Base-by-base conservation (phyloP, 306 rosid species). In the Morella rubra region DNA sequence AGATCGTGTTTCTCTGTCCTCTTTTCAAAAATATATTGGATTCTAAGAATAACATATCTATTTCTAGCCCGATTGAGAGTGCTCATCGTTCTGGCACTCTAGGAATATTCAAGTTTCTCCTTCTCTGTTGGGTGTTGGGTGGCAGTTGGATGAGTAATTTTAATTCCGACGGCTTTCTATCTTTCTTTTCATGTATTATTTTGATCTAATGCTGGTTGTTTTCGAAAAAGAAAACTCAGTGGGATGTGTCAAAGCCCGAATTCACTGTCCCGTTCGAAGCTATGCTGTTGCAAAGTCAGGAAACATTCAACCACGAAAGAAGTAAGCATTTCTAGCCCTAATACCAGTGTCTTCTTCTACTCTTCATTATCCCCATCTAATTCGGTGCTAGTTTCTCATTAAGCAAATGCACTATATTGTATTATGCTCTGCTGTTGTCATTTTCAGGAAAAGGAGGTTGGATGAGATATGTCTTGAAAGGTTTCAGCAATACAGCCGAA, bases 401-500 rank as follows among this genome's bases (percentile, higher is more conserved):
- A 32, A 32, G 37, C 37, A 32, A 32, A 32, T 32, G 37, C 37
- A 32, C 44, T 70, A 32, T 55, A 4, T 16, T 18, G 8, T 47
- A 40, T 59, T 60, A 8, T 64, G 12, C 14, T 47, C 18, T 70
- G 49, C 32, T 69, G 37, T 12, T 61, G 56, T 1, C n/a, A 41
- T 62, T 78, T 81, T 46, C 72, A 92, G 97, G 86, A 95, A 81
- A 80, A 89, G 58, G 87, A 86, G 96, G 87, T 85, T 95, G 73
- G 97, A 95, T 84, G 97, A 95, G 76, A 50, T 86, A 66, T 95
- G 97, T 76, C 88, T 90, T 37, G 90, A 92, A 81, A 90, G 88
- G 55, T 92, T 80, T 80, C 87, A 92, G 78, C 92, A 95, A 54
- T 90, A 90, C 79, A 92, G 97, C 86, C 88, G 98, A 83, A 89